phyloP scores from a whole-genome alignment of 306 rosid genomes.

The Prunus kanzakura region DNA sequence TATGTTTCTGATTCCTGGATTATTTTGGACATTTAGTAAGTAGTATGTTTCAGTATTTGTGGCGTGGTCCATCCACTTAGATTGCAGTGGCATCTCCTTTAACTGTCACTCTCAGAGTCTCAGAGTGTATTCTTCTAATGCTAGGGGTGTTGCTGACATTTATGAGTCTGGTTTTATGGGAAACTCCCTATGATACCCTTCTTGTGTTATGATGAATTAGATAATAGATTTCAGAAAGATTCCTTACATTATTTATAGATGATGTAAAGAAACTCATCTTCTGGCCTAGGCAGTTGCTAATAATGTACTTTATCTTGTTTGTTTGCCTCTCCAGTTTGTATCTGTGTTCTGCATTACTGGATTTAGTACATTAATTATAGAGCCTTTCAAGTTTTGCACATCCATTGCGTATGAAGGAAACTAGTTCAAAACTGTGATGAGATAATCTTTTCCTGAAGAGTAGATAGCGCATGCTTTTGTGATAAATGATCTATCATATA shows the following conservation, averaged over 20 bases:
- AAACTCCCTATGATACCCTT: not conserved
- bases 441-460: not conserved
- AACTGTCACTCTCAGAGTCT: slow-evolving; percentile 3
- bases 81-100: slow-evolving; percentile 4
- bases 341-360: not conserved
- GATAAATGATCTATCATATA: not conserved
- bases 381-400: slow-evolving; percentile 5
- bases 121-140: slow-evolving; percentile 6
- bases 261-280: not conserved
- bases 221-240: not conserved
- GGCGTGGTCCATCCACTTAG: slow-evolving; percentile 10
- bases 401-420: slow-evolving; percentile 7
- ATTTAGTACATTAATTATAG: not conserved
- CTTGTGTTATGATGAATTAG: not conserved
- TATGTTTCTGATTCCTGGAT: not conserved
- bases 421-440: not conserved
- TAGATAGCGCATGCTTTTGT: not conserved
- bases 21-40: not conserved
- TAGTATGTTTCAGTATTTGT: not conserved
- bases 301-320: slow-evolving; percentile 2
- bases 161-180: not conserved
- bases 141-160: slow-evolving; percentile 6
- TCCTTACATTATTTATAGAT: not conserved
- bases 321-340: slow-evolving; percentile 7
- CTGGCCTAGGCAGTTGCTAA: slow-evolving; percentile 2